Evolutionary conservation across 371 early-diverging fungal species (phyloP).

Genomic region (Smittium culicis): DNA sequence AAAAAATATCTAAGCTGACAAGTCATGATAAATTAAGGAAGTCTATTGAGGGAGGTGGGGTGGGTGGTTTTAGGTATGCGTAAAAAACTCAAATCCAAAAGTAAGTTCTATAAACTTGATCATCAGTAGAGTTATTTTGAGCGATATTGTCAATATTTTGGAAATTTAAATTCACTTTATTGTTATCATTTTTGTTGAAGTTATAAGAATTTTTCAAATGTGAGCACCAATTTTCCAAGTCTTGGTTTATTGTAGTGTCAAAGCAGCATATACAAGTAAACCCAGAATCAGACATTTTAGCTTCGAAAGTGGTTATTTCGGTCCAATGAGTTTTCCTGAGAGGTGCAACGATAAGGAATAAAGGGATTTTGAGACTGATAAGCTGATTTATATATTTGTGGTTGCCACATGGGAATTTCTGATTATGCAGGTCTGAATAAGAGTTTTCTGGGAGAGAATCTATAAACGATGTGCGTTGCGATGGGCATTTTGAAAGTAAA

Average conservation of each 20-base stretch:
- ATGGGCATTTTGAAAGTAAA: not conserved
- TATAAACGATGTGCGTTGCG: not conserved
- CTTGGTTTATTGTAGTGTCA: conserved; percentile 3
- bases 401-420: not conserved
- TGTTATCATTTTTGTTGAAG: not conserved
- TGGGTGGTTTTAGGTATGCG: conserved; percentile 12
- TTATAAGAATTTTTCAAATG: not conserved
- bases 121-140: not conserved
- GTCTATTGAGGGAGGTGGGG: too few species aligned
- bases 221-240: conserved; percentile 4
- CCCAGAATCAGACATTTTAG: conserved; percentile 12
- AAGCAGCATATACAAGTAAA: not conserved
- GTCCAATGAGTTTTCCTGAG: conserved; percentile 17
- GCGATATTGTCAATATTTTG: too few species aligned
- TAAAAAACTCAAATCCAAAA: not conserved
- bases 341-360: conserved; percentile 16
- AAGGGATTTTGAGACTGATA: conserved; percentile 8
- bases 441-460: not conserved
- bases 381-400: not conserved
- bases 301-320: conserved; percentile 18
- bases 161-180: too few species aligned
- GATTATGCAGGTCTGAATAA: too few species aligned
- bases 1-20: too few species aligned
- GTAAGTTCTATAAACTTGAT: not conserved
- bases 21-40: too few species aligned